Percentiles rank a stretch among this genome's conserved stretches.
These are phyloP conservation scores for Cladorrhinum sp. DNA, from an alignment of 2,329 filamentous ascomycete genomes.

Conservation along the genomic window DNA sequence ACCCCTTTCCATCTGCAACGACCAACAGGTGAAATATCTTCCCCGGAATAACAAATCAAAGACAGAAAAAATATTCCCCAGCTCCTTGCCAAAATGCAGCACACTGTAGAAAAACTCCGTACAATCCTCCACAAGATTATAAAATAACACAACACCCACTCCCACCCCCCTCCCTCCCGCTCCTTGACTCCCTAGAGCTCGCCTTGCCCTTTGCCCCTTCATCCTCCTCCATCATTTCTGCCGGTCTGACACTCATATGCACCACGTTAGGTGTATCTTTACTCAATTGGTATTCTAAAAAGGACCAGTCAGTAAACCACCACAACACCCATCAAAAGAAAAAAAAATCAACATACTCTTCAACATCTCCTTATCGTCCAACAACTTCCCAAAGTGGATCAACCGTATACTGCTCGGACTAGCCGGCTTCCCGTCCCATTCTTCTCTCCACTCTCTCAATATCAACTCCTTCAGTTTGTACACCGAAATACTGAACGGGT, in stretches of 20 bases:
- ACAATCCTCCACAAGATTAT: conserved; percentile 5
- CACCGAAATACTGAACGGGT: conserved; percentile 86
- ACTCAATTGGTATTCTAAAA: conserved; percentile 82
- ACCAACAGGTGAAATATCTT: background rate
- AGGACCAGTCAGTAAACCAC: conserved; percentile 12
- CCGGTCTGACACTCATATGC: conserved; percentile 90
- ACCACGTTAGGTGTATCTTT: conserved; percentile 75
- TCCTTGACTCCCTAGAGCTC: conserved; percentile 39
- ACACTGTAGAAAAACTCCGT: background rate
- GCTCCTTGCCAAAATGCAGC: background rate
- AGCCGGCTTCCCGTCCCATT: conserved; percentile 84
- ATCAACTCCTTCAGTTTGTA: conserved; percentile 95
- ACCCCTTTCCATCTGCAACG: background rate
- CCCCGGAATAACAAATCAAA: background rate
- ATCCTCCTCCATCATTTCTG: conserved; percentile 78
- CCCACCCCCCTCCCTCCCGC: conserved; percentile 40
- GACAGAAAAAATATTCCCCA: background rate
- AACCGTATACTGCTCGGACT: conserved; percentile 86
- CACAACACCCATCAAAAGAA: background rate
- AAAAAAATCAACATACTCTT: conserved; percentile 60
- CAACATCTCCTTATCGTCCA: conserved; percentile 83
- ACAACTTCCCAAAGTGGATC: conserved; percentile 85
- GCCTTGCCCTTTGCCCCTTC: conserved; percentile 67
- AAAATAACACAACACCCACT: conserved; percentile 49
- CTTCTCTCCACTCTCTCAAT: conserved; percentile 84